Evolutionary conservation across 2,329 filamentous ascomycete genomes (phyloP).

Genomic region (Fusarium acutatum): DNA sequence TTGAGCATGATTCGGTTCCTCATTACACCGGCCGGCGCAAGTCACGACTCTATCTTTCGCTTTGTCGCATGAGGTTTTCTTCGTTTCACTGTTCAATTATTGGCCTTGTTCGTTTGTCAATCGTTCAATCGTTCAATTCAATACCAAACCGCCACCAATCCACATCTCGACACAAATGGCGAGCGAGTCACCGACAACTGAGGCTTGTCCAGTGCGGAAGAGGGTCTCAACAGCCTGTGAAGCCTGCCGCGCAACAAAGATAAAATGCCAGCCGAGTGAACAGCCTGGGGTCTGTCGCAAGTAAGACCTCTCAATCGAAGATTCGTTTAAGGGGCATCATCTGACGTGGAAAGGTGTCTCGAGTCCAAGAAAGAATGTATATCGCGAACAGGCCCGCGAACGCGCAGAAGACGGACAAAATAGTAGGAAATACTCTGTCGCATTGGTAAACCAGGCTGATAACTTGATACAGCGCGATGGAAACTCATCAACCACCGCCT

Average conservation of each 20-base stretch:
- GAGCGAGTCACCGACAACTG: slow-evolving; percentile 12
- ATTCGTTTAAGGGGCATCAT: neutral
- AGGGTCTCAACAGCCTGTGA: slow-evolving; percentile 58
- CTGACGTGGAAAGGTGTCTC: slow-evolving; percentile 53
- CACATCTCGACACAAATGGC: slow-evolving; percentile 6
- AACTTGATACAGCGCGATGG: slow-evolving; percentile 24
- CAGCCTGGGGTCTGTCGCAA: slow-evolving; percentile 60
- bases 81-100: neutral
- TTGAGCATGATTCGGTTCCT: slow-evolving; percentile 25
- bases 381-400: slow-evolving; percentile 59
- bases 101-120: neutral
- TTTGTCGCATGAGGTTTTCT: neutral
- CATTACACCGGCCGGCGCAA: slow-evolving; percentile 26
- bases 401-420: slow-evolving; percentile 56
- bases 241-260: slow-evolving; percentile 62
- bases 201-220: slow-evolving; percentile 33
- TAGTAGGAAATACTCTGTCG: slow-evolving; percentile 43
- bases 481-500: slow-evolving; percentile 34
- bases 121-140: neutral
- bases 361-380: slow-evolving; percentile 63
- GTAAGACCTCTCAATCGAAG: slow-evolving; percentile 45
- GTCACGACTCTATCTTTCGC: neutral
- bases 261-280: slow-evolving; percentile 60
- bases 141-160: neutral
- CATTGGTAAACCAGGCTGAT: neutral